Conservation (phyloP, 768 basidiomycete species). For the Pleurotus sapidus region DNA sequence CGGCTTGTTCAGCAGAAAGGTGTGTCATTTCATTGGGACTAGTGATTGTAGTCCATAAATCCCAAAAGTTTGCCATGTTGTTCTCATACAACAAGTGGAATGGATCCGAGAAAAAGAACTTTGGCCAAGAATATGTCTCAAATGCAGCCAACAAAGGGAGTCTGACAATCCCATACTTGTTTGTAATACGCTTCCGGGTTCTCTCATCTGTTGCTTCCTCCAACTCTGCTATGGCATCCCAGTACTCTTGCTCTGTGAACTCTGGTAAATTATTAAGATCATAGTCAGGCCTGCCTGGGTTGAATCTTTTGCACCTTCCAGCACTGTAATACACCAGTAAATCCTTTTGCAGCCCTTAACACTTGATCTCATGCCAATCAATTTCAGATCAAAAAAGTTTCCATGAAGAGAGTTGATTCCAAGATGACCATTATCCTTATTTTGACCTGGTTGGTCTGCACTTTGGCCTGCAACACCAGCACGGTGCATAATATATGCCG, state of each 20-base stretch:
- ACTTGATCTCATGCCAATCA: slow-evolving; percentile 22
- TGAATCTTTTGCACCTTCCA: slow-evolving; percentile 19
- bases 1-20: slow-evolving; percentile 13
- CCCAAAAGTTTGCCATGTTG: slow-evolving; percentile 19
- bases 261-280: slow-evolving; percentile 19
- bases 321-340: slow-evolving; percentile 22
- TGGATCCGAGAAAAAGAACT: slow-evolving; percentile 30
- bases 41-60: slow-evolving; percentile 21
- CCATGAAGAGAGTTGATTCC: slow-evolving; percentile 24
- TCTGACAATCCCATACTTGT: slow-evolving; percentile 19
- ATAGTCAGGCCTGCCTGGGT: slow-evolving; percentile 20
- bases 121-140: slow-evolving; percentile 25
- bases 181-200: slow-evolving; percentile 14
- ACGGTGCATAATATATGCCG: slow-evolving; percentile 18
- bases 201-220: slow-evolving; percentile 12
- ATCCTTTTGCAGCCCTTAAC: slow-evolving; percentile 19
- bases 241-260: slow-evolving; percentile 19
- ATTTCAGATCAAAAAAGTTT: slow-evolving; percentile 22
- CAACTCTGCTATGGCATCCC: slow-evolving; percentile 18
- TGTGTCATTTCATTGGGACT: slow-evolving; percentile 14
- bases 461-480: slow-evolving; percentile 16
- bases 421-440: slow-evolving; percentile 27
- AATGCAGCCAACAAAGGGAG: slow-evolving; percentile 27
- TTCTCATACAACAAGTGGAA: slow-evolving; percentile 35
- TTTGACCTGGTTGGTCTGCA: slow-evolving; percentile 30